phyloP scores from a whole-genome alignment of 2,329 filamentous ascomycete species.

The Cryphonectria parasitica region DNA sequence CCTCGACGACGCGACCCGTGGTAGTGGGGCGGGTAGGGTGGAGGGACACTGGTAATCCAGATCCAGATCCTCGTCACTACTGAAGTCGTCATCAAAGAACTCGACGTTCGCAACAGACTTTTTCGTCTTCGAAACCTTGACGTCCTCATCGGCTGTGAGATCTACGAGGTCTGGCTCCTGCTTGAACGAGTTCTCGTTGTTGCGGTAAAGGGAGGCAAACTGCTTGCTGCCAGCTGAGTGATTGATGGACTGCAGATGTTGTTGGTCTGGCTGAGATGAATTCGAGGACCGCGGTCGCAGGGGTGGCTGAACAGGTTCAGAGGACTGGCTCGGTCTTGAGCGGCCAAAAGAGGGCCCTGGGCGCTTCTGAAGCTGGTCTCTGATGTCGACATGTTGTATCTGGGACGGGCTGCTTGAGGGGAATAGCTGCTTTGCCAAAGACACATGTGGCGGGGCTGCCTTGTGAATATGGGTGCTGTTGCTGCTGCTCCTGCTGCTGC shows the following conservation, averaged over 20 bases:
- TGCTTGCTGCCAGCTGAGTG: slow-evolving; percentile 34
- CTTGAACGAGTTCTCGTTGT: slow-evolving; percentile 53
- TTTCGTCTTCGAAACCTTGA: slow-evolving; percentile 34
- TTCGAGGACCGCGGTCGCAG: slow-evolving; percentile 43
- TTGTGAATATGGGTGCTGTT: not conserved
- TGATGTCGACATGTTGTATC: slow-evolving; percentile 50
- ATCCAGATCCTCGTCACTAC: slow-evolving; percentile 79
- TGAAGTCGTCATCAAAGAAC: slow-evolving; percentile 83
- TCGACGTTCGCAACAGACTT: slow-evolving; percentile 48
- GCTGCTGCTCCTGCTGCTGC: not conserved
- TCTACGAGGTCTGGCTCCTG: slow-evolving; percentile 45
- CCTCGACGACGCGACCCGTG: slow-evolving; percentile 33
- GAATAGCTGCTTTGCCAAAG: slow-evolving; percentile 57
- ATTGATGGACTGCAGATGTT: slow-evolving; percentile 25
- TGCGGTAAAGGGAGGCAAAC: slow-evolving; percentile 47
- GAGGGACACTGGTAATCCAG: slow-evolving; percentile 67
- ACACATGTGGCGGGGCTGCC: slow-evolving; percentile 31
- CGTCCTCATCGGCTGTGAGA: slow-evolving; percentile 38
- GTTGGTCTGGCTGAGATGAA: slow-evolving; percentile 33
- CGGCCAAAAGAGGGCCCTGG: slow-evolving; percentile 38
- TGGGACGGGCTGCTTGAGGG: slow-evolving; percentile 59
- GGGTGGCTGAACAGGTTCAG: slow-evolving; percentile 31
- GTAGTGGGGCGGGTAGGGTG: slow-evolving; percentile 46
- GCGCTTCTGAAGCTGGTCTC: slow-evolving; percentile 52
- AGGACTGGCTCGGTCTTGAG: slow-evolving; percentile 19